A percentile compares a stretch with the other conserved stretches of the same genome.
These are phyloP conservation scores for Podospora pseudopauciseta DNA, from an alignment of 495 filamentous ascomycete species.

Conservation along the genomic window DNA sequence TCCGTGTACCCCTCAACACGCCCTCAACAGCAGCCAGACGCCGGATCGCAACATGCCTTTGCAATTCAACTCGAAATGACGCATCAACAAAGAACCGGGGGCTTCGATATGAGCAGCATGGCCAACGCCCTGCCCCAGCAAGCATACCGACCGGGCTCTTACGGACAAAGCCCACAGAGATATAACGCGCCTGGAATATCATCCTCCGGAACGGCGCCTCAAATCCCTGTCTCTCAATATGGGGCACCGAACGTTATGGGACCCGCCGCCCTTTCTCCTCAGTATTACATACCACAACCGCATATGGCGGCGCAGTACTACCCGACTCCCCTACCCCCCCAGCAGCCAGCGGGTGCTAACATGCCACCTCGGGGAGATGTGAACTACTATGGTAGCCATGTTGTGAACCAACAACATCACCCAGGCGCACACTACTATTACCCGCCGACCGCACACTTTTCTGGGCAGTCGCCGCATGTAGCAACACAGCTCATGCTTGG, in stretches of 20 bases:
- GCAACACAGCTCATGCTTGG: slow-evolving; percentile 31
- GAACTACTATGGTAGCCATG: slow-evolving; percentile 37
- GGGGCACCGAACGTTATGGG: slow-evolving; percentile 26
- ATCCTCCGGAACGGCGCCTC: slow-evolving; percentile 41
- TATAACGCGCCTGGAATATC: slow-evolving; percentile 37
- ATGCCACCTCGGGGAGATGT: slow-evolving; percentile 33
- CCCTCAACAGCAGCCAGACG: slow-evolving; percentile 31
- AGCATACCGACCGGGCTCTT: slow-evolving; percentile 35
- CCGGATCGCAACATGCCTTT: slow-evolving; percentile 34
- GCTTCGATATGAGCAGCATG: slow-evolving; percentile 43
- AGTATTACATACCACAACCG: slow-evolving; percentile 40
- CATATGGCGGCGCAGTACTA: slow-evolving; percentile 40
- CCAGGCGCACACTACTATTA: slow-evolving; percentile 40
- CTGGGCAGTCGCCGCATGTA: slow-evolving; percentile 26
- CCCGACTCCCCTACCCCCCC: slow-evolving; percentile 33
- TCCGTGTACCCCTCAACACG: slow-evolving; percentile 15
- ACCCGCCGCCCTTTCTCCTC: slow-evolving; percentile 27
- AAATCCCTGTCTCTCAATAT: slow-evolving; percentile 47
- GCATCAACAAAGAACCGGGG: slow-evolving; percentile 33
- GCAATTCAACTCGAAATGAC: slow-evolving; percentile 39
- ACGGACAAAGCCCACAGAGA: slow-evolving; percentile 36
- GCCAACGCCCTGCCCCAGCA: slow-evolving; percentile 38
- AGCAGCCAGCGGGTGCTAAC: slow-evolving; percentile 24
- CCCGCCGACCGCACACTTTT: slow-evolving; percentile 29
- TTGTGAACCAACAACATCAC: slow-evolving; percentile 38